Base-by-base conservation (phyloP, 2,329 filamentous ascomycete genomes). In the Ophiosphaerella korrae region DNA sequence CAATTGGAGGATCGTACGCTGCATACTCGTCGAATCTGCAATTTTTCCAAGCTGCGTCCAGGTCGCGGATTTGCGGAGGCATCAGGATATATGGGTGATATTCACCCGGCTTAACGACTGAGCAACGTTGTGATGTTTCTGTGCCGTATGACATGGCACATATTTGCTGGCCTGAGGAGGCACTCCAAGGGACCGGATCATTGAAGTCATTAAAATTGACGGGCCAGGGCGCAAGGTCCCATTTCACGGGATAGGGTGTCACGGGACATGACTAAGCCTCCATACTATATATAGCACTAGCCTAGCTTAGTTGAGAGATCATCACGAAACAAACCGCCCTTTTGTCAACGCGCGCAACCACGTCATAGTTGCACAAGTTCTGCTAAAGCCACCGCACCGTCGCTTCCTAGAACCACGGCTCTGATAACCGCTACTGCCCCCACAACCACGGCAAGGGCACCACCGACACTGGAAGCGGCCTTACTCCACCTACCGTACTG, bases 191-290 rank as follows among this genome's bases (percentile, higher is more conserved):
- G 9, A 45, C 37, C 32, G 54, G 54, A 11, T 48, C 41, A 23
- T 52, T 53, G 48, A 60, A 60, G 32, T 60, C 55, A 16, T 52
- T 55, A 13, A 53, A 60, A 41, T 60, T 58, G 26, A 60, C 41
- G 9, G 48, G 37, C 42, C 42, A 50, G 3, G 48, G 48, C 14
- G 32, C 33, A n/a, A 50, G 48, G 18, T 50, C 48, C 48, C 48
- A 50, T 29, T 16, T 41, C n/a, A 45, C 42, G 23, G 13, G 38
- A 14, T 24, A 26, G 1, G 43, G n/a, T n/a, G n/a, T n/a, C n/a
- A n/a, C n/a, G n/a, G n/a, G n/a, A n/a, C n/a, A n/a, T n/a, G n/a
- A n/a, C n/a, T n/a, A n/a, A n/a, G n/a, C n/a, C n/a, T n/a, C n/a
- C n/a, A n/a, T n/a, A n/a, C n/a, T n/a, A n/a, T n/a, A n/a, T n/a